Conservation (phyloP, 306 rosid species). For the Begonia loranthoides region DNA sequence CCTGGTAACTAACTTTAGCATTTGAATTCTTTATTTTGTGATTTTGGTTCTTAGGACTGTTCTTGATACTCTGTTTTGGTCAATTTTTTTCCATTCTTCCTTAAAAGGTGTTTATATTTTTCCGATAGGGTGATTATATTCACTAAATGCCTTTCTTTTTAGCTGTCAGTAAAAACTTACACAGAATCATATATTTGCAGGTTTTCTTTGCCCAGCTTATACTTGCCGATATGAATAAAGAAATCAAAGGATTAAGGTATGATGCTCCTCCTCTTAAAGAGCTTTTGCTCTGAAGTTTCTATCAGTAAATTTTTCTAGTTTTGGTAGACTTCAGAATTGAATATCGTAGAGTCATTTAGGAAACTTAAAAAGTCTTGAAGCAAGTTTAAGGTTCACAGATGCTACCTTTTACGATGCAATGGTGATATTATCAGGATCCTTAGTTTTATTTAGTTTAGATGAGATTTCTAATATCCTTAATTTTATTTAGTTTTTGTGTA, state of each 20-base stretch:
- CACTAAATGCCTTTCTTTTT: slow-evolving; percentile 6
- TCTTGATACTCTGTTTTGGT: neutral
- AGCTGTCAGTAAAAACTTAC: slow-evolving; percentile 8
- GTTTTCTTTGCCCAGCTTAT: slow-evolving; percentile 97
- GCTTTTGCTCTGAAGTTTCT: too few relatives aligned
- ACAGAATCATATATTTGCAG: slow-evolving; percentile 38
- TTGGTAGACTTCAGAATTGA: too few relatives aligned
- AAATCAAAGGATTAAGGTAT: slow-evolving; percentile 95
- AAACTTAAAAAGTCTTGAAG: too few relatives aligned
- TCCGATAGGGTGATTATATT: neutral
- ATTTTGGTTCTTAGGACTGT: too few relatives aligned
- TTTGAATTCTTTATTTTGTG: too few relatives aligned
- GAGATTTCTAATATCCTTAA: too few relatives aligned
- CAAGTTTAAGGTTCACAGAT: too few relatives aligned
- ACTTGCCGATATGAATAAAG: slow-evolving; percentile 95
- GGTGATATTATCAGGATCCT: neutral
- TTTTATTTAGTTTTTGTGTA: neutral
- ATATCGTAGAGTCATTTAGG: too few relatives aligned
- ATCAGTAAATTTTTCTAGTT: too few relatives aligned
- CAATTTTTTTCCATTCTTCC: too few relatives aligned
- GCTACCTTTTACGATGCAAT: neutral
- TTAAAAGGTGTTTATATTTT: too few relatives aligned
- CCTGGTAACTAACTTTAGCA: slow-evolving; percentile 52
- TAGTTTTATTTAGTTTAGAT: neutral
- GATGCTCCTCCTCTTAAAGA: slow-evolving; percentile 11